A percentile compares a stretch with the other conserved stretches of the same genome.
phyloP scores from a whole-genome alignment of 208 protist species.

The Borovskyia barvae region DNA sequence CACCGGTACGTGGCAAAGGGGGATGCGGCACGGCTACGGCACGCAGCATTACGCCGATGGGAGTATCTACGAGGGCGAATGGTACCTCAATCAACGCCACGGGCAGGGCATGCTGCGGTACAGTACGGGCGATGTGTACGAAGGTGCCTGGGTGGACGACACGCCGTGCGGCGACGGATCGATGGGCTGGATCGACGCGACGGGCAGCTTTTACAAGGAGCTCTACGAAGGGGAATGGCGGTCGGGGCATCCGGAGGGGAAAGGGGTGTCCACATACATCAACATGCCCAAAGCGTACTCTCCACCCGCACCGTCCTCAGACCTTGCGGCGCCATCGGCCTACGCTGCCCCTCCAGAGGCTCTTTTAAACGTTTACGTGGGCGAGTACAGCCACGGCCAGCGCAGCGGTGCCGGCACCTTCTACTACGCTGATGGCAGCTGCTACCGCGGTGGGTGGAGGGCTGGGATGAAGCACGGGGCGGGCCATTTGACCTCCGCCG shows the following conservation, averaged over 20 bases:
- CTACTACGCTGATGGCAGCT: slow-evolving; percentile 87
- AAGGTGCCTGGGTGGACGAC: slow-evolving; percentile 64
- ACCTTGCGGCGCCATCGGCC: slow-evolving; percentile 12
- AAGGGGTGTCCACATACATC: slow-evolving; percentile 72
- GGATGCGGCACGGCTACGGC: slow-evolving; percentile 66
- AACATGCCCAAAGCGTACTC: slow-evolving; percentile 5
- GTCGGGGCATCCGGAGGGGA: slow-evolving; percentile 55
- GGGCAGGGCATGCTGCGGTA: slow-evolving; percentile 64
- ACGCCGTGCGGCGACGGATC: slow-evolving; percentile 56
- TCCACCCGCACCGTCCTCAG: neutral
- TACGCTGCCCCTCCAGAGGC: slow-evolving; percentile 41
- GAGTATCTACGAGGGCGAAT: slow-evolving; percentile 67
- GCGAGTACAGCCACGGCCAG: slow-evolving; percentile 45
- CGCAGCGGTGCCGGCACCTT: slow-evolving; percentile 75
- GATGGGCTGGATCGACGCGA: slow-evolving; percentile 75
- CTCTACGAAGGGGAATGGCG: slow-evolving; percentile 82
- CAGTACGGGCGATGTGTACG: slow-evolving; percentile 66
- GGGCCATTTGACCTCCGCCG: slow-evolving; percentile 55
- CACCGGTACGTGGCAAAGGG: slow-evolving; percentile 65
- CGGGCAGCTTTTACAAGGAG: slow-evolving; percentile 39
- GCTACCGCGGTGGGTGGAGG: slow-evolving; percentile 82
- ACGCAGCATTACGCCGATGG: slow-evolving; percentile 67
- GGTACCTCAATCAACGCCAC: slow-evolving; percentile 46
- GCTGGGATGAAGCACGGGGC: slow-evolving; percentile 51
- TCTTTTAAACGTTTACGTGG: slow-evolving; percentile 79